phyloP scores from a whole-genome alignment of 768 basidiomycete genomes.

The Boletellus sp. region DNA sequence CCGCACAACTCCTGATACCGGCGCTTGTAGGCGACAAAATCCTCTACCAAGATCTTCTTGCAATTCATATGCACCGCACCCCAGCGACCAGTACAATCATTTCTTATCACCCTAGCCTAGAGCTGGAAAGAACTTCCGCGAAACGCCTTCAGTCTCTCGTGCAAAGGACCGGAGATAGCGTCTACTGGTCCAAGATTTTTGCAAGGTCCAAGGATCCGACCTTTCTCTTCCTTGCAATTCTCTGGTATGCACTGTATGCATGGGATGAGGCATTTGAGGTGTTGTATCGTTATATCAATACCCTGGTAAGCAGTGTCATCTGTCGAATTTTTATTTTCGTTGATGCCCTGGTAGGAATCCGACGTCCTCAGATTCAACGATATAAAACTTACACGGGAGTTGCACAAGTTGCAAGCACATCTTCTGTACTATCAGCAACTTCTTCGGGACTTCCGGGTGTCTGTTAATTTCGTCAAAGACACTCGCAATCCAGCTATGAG shows the following conservation, averaged over 20 bases:
- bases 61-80: conserved; percentile 49
- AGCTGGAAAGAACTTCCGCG: conserved; percentile 27
- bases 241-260: conserved; percentile 60
- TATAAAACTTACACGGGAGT: conserved; percentile 46
- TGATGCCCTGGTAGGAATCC: conserved; percentile 38
- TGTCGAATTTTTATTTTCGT: too few species aligned
- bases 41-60: conserved; percentile 44
- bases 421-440: conserved; percentile 54
- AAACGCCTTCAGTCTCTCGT: conserved; percentile 27
- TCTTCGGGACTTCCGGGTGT: conserved; percentile 49
- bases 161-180: conserved; percentile 29
- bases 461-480: conserved; percentile 44
- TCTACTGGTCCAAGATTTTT: conserved; percentile 35
- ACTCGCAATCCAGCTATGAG: conserved; percentile 50
- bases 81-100: conserved; percentile 22
- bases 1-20: background rate
- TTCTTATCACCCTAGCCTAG: conserved; percentile 30
- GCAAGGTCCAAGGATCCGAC: conserved; percentile 43
- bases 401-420: conserved; percentile 58
- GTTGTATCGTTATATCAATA: conserved; percentile 47
- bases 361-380: conserved; percentile 40
- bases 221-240: conserved; percentile 47
- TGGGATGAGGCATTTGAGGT: conserved; percentile 60
- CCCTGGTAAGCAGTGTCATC: conserved; percentile 36
- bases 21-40: conserved; percentile 14